Conservation (phyloP, 352 stramenopile species). For the Globisporangium megalacanthum region DNA sequence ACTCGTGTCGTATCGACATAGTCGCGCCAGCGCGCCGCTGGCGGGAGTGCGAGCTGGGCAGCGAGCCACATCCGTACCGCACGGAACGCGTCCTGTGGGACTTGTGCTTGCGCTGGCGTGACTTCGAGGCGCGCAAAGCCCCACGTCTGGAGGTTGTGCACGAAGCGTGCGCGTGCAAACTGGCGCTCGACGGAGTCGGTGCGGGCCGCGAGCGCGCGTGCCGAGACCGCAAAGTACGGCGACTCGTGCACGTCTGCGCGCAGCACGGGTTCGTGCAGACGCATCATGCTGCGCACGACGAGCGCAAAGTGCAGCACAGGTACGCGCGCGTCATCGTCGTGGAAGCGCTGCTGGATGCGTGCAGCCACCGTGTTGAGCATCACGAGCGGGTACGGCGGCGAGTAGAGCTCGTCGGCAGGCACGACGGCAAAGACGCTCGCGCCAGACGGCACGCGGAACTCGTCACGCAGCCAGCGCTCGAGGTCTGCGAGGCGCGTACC, state of each 20-base stretch:
- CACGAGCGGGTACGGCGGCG: slow-evolving; percentile 65
- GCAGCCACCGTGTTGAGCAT: slow-evolving; percentile 74
- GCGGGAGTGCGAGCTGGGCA: slow-evolving; percentile 40
- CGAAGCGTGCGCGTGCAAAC: slow-evolving; percentile 50
- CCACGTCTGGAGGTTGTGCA: slow-evolving; percentile 63
- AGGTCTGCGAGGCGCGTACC: slow-evolving; percentile 69
- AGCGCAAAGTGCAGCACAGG: slow-evolving; percentile 64
- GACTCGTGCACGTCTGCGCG: slow-evolving; percentile 42
- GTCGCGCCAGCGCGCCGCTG: slow-evolving; percentile 58
- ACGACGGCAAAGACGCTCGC: slow-evolving; percentile 73
- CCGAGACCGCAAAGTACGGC: slow-evolving; percentile 65
- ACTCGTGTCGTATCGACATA: slow-evolving; percentile 39
- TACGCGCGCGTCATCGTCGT: slow-evolving; percentile 20
- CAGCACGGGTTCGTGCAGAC: slow-evolving; percentile 49
- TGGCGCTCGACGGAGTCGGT: slow-evolving; percentile 42
- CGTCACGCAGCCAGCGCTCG: slow-evolving; percentile 60
- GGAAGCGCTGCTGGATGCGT: slow-evolving; percentile 34
- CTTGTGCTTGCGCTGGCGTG: slow-evolving; percentile 49
- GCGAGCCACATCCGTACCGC: slow-evolving; percentile 58
- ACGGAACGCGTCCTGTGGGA: slow-evolving; percentile 48
- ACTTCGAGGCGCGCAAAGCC: slow-evolving; percentile 72
- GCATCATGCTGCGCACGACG: slow-evolving; percentile 53
- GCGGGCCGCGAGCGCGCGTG: slow-evolving; percentile 20
- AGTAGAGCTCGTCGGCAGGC: slow-evolving; percentile 74
- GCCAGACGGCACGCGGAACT: slow-evolving; percentile 45